Evolutionary conservation across 768 basidiomycete genomes (phyloP).

Genomic region (Suillus fuscotomentosus): DNA sequence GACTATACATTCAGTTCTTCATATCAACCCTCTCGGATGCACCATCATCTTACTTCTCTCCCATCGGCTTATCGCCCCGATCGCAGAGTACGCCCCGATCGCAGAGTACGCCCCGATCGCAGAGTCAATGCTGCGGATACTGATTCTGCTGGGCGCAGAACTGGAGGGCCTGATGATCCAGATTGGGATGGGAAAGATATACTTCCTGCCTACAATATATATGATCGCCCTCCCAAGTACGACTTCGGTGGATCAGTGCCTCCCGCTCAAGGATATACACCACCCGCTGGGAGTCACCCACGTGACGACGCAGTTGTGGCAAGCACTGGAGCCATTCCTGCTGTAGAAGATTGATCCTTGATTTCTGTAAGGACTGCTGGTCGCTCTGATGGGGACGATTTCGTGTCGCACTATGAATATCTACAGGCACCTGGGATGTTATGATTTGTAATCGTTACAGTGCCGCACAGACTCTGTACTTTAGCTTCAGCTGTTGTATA

Average conservation of each 20-base stretch:
- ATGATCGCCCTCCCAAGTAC: slow-evolving; percentile 49
- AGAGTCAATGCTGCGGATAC: slow-evolving; percentile 35
- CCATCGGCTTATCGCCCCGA: slow-evolving; percentile 22
- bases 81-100: slow-evolving; percentile 19
- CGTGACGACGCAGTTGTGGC: neutral
- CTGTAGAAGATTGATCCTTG: neutral
- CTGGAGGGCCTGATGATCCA: slow-evolving; percentile 28
- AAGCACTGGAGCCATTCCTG: neutral
- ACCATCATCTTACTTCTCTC: slow-evolving; percentile 16
- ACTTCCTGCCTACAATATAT: slow-evolving; percentile 46
- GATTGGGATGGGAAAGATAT: slow-evolving; percentile 40
- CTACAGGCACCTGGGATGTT: neutral
- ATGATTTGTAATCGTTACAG: neutral
- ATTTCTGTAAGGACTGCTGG: neutral
- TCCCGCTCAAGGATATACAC: neutral
- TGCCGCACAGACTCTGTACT: neutral
- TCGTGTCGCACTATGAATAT: neutral
- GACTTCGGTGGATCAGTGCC: slow-evolving; percentile 15
- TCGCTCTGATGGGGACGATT: neutral
- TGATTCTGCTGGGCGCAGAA: slow-evolving; percentile 41
- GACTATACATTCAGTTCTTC: slow-evolving; percentile 8
- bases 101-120: slow-evolving; percentile 20
- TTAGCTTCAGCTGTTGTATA: neutral
- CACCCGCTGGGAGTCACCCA: neutral
- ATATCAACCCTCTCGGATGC: slow-evolving; percentile 13